Evolutionary conservation across 257 asterid genomes (phyloP), one percentile per base, ranked within the genome.

Genomic region (Nicotiana noctiflora): DNA sequence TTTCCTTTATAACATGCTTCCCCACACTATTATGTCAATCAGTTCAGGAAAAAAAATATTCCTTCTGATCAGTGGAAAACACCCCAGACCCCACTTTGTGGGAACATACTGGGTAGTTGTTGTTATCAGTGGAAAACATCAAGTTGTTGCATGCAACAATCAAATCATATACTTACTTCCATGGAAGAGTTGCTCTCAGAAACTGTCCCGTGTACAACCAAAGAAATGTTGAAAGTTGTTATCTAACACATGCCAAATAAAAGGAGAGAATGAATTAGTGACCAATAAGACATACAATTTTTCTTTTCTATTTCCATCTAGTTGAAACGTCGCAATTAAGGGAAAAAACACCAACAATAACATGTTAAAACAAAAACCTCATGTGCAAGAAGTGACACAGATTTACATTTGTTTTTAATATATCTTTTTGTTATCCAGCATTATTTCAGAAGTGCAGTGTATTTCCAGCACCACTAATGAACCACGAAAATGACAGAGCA

Each of bases 161-260:
- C 79, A 74, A 74, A 49, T 14, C 15, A 27, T 68, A 15, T n/a
- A 88, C 98, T 92, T 89, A 94, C 98, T 80, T 83, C 83, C 66
- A 53, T 52, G 70, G 81, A 59, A 84, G 90, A 78, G 87, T 87
- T 90, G 72, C 84, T 85, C 90, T 94, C 98, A 2, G 98, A 82
- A 82, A 90, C 80, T 21, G 98, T 89, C 81, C 98, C 98, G 13
- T 76, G 98, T 18, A 91, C 96, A 78, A 94, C 98, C 87, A 88
- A n/a, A 53, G 98, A 94, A 79, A 94, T 92, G 89, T 94, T 92
- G 89, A 94, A 93, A 51, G 97, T 94, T 17, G 95, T 92, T 59
- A 86, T 84, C 89, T 86, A 64, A 78, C 19, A 17, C 67, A 40
- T 74, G 61, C 62, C 44, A 52, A 59, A 63, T 23, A 17, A 60